Evolutionary conservation across 78 protist species (phyloP).

Genomic region (Cyanophora paradoxa): DNA sequence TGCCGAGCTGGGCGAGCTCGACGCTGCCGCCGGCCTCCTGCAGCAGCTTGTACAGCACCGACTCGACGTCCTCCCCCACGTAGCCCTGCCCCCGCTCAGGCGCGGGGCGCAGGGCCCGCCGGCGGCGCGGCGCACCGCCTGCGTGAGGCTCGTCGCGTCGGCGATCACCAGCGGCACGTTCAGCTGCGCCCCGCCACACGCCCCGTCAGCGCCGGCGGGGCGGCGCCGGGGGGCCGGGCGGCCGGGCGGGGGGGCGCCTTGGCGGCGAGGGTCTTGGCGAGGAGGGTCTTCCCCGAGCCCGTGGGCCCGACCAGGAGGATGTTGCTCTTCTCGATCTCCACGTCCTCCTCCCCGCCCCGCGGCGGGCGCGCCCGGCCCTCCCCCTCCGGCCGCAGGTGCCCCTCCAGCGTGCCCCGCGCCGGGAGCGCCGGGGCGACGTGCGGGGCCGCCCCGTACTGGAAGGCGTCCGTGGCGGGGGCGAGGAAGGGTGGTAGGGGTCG

Average conservation of each 20-base stretch:
- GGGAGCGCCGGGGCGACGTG: too few relatives aligned
- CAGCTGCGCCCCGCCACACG: not conserved
- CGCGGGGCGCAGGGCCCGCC: too few relatives aligned
- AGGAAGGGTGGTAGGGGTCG: too few relatives aligned
- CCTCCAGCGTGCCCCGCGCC: too few relatives aligned
- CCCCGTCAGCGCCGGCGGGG: too few relatives aligned
- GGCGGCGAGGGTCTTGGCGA: slow-evolving; percentile 43
- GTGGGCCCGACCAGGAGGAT: slow-evolving; percentile 50
- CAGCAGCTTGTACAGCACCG: slow-evolving; percentile 26
- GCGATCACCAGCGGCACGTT: slow-evolving; percentile 43
- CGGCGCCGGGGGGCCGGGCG: too few relatives aligned
- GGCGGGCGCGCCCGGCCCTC: too few relatives aligned
- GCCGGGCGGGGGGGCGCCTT: too few relatives aligned
- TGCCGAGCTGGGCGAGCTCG: slow-evolving; percentile 29
- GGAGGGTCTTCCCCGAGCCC: slow-evolving; percentile 55
- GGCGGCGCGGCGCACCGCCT: slow-evolving; percentile 8
- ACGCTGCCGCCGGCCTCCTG: not conserved
- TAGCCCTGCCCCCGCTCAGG: too few relatives aligned
- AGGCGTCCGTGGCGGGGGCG: too few relatives aligned
- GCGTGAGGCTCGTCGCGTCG: slow-evolving; percentile 51
- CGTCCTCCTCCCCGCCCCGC: not conserved
- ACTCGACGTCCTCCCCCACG: slow-evolving; percentile 59
- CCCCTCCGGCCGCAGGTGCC: too few relatives aligned
- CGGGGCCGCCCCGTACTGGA: too few relatives aligned
- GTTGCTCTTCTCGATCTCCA: slow-evolving; percentile 37